phyloP scores from a whole-genome alignment of 441 rosid genomes.

The Erodium moschatum region DNA sequence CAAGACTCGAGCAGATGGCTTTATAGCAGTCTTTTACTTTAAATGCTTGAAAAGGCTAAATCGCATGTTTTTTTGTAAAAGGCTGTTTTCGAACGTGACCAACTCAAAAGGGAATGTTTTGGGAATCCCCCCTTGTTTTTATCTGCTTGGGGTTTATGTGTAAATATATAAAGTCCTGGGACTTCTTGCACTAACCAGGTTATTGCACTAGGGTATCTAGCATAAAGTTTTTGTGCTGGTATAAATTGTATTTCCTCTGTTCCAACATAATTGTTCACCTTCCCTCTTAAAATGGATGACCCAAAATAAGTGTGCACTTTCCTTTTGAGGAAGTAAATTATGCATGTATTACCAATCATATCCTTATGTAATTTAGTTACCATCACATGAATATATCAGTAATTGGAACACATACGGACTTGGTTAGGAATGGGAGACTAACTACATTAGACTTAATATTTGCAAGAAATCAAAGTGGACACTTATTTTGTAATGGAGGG shows the following conservation, averaged over 20 bases:
- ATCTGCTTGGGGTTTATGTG: slow-evolving; percentile 1
- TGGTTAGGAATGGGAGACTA: not conserved
- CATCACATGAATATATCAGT: not conserved
- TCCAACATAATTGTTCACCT: not conserved
- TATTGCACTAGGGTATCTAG: not conserved
- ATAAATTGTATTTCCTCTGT: not conserved
- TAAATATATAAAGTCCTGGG: not conserved
- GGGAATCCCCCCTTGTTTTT: not conserved
- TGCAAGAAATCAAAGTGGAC: not conserved
- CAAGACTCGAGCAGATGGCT: too few relatives aligned
- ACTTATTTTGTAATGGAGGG: not conserved
- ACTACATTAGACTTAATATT: not conserved
- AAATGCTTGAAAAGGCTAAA: too few relatives aligned
- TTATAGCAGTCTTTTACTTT: too few relatives aligned
- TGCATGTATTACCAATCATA: not conserved
- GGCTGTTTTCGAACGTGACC: too few relatives aligned
- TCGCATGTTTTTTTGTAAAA: too few relatives aligned
- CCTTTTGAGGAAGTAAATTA: not conserved
- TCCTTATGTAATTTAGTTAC: not conserved
- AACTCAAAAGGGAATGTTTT: too few relatives aligned
- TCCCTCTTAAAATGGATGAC: not conserved
- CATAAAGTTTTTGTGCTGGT: not conserved
- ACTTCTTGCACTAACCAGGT: not conserved
- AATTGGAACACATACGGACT: not conserved
- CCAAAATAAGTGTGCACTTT: too few relatives aligned